Conservation (phyloP, 2,329 filamentous ascomycete species). For the Falciphora oryzae region DNA sequence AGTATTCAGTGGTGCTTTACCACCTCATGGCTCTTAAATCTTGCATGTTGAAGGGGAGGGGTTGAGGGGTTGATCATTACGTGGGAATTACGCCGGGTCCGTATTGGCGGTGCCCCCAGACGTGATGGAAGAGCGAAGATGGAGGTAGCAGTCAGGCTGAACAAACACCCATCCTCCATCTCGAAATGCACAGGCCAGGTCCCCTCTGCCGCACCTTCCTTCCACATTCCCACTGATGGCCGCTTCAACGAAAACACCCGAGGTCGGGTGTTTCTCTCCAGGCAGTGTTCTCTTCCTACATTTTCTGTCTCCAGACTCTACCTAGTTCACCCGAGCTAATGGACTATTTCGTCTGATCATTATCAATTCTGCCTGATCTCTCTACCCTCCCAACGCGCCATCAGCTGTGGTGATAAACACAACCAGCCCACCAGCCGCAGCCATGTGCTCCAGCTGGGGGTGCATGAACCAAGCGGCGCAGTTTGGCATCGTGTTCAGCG, state of each 20-base stretch:
- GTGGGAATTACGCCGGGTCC: too few relatives aligned
- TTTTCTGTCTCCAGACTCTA: too few relatives aligned
- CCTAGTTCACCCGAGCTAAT: too few relatives aligned
- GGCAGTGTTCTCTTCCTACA: background rate
- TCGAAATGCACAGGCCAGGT: background rate
- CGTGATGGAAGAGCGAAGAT: background rate
- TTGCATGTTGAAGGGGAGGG: too few relatives aligned
- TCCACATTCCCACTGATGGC: background rate
- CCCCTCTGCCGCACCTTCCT: background rate
- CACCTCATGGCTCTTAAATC: too few relatives aligned
- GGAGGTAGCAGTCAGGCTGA: background rate
- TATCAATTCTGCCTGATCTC: background rate
- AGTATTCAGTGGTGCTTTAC: too few relatives aligned
- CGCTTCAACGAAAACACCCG: background rate
- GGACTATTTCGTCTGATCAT: background rate
- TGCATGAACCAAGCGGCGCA: slow-evolving; percentile 33
- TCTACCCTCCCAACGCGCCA: background rate
- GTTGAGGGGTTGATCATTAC: too few relatives aligned
- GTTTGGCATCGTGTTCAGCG: slow-evolving; percentile 34
- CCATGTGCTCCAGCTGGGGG: slow-evolving; percentile 29
- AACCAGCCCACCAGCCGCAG: background rate
- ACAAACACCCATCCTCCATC: background rate
- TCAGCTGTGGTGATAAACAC: background rate
- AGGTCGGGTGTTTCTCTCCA: too few relatives aligned
- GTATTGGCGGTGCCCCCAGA: background rate